Evolutionary conservation across 2,329 filamentous ascomycete species (phyloP).

Genomic region (Seiridium unicorne): DNA sequence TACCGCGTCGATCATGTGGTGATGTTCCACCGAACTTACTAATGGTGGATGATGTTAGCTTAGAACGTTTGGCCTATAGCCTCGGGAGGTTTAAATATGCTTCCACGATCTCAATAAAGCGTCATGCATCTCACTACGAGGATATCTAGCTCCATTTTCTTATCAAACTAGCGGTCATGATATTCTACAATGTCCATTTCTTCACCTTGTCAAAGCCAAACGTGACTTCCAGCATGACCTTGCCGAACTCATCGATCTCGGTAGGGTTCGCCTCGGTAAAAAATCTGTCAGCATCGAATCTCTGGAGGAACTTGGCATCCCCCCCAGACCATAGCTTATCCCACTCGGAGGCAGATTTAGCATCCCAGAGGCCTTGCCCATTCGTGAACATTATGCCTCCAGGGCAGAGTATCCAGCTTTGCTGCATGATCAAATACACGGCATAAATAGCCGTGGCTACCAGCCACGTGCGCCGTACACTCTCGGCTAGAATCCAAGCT

Average conservation of each 20-base stretch:
- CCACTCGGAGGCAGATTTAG: slow-evolving; percentile 20
- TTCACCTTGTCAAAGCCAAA: background rate
- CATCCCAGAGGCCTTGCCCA: slow-evolving; percentile 24
- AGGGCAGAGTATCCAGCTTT: slow-evolving; percentile 17
- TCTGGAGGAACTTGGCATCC: background rate
- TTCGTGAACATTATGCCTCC: slow-evolving; percentile 23
- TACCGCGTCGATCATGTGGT: too few relatives aligned
- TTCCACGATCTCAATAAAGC: too few relatives aligned
- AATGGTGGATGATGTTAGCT: too few relatives aligned
- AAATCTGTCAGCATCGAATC: background rate
- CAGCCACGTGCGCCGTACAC: slow-evolving; percentile 26
- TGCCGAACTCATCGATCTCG: slow-evolving; percentile 2
- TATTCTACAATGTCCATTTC: too few relatives aligned
- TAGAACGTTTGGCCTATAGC: too few relatives aligned
- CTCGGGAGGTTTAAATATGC: too few relatives aligned
- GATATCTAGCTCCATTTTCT: too few relatives aligned
- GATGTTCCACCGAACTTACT: too few relatives aligned
- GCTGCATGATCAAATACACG: slow-evolving; percentile 20
- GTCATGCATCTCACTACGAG: too few relatives aligned
- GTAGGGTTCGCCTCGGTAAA: background rate
- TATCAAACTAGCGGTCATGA: too few relatives aligned
- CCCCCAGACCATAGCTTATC: slow-evolving; percentile 1
- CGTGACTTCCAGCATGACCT: background rate
- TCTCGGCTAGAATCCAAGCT: slow-evolving; percentile 31
- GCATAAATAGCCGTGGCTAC: slow-evolving; percentile 15